Evolutionary conservation across 805 yeast genomes (phyloP).

Genomic region (Kazachstania martiniae): DNA sequence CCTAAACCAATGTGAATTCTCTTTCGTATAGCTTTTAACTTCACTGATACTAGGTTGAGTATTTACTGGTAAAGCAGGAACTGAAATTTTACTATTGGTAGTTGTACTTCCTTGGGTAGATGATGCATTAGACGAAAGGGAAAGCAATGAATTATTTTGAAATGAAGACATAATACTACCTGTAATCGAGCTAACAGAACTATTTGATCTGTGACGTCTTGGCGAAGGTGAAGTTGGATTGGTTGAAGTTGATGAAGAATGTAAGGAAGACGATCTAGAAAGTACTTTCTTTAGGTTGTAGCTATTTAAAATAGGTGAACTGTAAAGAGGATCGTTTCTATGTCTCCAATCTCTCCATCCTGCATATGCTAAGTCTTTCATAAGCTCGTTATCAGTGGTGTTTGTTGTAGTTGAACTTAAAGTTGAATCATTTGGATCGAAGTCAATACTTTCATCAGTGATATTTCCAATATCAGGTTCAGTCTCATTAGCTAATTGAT

Average conservation of each 20-base stretch:
- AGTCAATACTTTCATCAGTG: conserved; percentile 8
- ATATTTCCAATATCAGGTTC: not conserved
- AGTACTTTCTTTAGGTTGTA: conserved; percentile 13
- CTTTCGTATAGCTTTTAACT: not conserved
- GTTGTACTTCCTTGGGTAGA: conserved; percentile 1
- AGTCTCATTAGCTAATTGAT: too few species aligned
- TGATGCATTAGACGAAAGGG: conserved; percentile 6
- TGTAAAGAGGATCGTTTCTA: conserved; percentile 59
- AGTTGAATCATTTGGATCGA: conserved; percentile 1
- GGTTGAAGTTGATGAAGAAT: conserved; percentile 6
- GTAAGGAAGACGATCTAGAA: conserved; percentile 17
- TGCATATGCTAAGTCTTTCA: conserved; percentile 38
- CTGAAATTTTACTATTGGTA: not conserved
- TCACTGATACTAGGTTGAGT: not conserved
- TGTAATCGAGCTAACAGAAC: conserved; percentile 22
- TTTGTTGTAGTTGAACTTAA: not conserved
- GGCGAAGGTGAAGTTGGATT: conserved; percentile 1
- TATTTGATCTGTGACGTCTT: conserved; percentile 18
- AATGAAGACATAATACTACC: conserved; percentile 25
- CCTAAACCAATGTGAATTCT: conserved; percentile 13
- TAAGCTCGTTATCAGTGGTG: conserved; percentile 4
- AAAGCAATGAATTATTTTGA: conserved; percentile 15
- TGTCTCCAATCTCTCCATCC: conserved; percentile 92
- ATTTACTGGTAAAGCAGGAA: conserved; percentile 4
- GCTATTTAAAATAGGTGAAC: conserved; percentile 28